Evolutionary conservation across 805 yeast genomes (phyloP), one percentile per base, ranked within the genome.

Genomic region (Yarrowia divulgata): DNA sequence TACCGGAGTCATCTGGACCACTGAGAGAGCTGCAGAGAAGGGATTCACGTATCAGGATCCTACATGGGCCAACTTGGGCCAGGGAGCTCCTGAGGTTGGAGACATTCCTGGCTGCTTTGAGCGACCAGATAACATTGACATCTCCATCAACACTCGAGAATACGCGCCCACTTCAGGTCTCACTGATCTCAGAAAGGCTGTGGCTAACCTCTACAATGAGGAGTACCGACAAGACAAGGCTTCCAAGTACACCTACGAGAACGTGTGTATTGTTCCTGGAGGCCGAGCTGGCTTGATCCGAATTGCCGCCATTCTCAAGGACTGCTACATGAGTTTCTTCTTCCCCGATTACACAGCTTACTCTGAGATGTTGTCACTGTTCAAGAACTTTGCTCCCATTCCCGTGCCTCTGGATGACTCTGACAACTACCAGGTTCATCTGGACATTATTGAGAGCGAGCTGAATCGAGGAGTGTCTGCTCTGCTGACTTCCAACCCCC

Each of bases 1-100:
- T 13, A 86, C 89, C 0, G 89, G 89, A 69, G 89, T 86, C 42
- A 82, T 86, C 67, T 86, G 89, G 89, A 85, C 85, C 69, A 86
- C 89, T 0, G 89, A 86, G 73, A 79, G 88, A 71, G 89, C 89
- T 39, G 77, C 79, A 54, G 88, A 84, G 71, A 84, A 85, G 74
- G 89, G 89, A 0, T 86, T 79, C 74, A 78, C 76, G 69, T 79
- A 79, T 13, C 81, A 78, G 29, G 77, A 75, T 67, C 76, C 64
- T 19, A 73, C 73, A 29, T 86, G 89, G 89, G 85, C 87, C 46
- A 86, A 86, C 74, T 78, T 86, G 75, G 89, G 89, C 52, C 89
- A 86, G 75, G 89, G 89, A 60, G 87, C 87, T 69, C 89, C 89
- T 3, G 89, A 86, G 74, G 88, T 85, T 68, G 88, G 88, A 29